Evolutionary conservation across 306 rosid genomes (phyloP).

Genomic region (Argentina anserina): DNA sequence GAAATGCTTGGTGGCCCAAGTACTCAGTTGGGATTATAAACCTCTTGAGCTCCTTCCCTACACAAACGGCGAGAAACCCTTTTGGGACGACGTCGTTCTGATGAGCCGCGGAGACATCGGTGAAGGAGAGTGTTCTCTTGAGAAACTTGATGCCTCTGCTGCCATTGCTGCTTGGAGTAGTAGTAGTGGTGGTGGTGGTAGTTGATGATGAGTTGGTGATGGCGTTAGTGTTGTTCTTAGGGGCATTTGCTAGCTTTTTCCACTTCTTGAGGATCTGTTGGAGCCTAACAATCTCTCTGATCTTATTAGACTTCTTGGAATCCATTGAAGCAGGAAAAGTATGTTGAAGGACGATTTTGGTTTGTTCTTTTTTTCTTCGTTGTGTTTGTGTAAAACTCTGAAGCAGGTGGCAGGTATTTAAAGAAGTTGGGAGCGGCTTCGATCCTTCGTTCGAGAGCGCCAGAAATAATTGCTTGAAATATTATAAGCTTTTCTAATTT

Average conservation of each 20-base stretch:
- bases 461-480: neutral
- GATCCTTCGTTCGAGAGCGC: no score
- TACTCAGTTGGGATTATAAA: slow-evolving; percentile 65
- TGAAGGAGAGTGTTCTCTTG: slow-evolving; percentile 65
- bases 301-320: slow-evolving; percentile 84
- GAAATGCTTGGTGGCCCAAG: slow-evolving; percentile 61
- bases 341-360: neutral
- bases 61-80: slow-evolving; percentile 80
- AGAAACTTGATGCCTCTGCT: slow-evolving; percentile 60
- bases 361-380: neutral
- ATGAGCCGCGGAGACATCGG: slow-evolving; percentile 34
- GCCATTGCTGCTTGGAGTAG: slow-evolving; percentile 10
- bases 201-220: neutral
- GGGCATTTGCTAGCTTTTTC: slow-evolving; percentile 75
- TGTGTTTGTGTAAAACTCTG: slow-evolving; percentile 10
- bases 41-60: slow-evolving; percentile 75
- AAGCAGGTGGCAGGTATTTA: slow-evolving; percentile 37
- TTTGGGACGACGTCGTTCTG: slow-evolving; percentile 49
- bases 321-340: slow-evolving; percentile 45
- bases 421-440: slow-evolving; percentile 20
- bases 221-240: slow-evolving; percentile 30
- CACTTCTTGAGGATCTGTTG: slow-evolving; percentile 92
- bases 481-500: slow-evolving; percentile 17
- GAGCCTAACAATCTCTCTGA: slow-evolving; percentile 89
- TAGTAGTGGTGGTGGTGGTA: neutral